A percentile compares a stretch with the other conserved stretches of the same genome.
phyloP scores from a whole-genome alignment of 371 early-diverging fungal genomes.

The Entomophthora muscae region DNA sequence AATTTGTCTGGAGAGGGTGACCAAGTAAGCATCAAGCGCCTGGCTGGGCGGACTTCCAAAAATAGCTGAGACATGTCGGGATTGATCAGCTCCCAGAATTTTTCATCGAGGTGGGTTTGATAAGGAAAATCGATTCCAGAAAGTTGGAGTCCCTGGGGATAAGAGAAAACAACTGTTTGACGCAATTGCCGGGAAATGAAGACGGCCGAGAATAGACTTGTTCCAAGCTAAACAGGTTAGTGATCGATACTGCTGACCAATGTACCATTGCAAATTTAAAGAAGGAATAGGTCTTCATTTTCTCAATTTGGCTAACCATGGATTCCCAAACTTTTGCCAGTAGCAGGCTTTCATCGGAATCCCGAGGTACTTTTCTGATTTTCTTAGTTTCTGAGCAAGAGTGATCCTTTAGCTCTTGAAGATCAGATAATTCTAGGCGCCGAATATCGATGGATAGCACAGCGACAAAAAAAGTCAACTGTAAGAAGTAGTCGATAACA shows the following conservation, averaged over 20 bases:
- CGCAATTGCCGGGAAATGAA: neutral
- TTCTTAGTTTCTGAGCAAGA: neutral
- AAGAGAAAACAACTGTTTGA: neutral
- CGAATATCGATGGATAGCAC: conserved; percentile 56
- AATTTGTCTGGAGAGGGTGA: neutral
- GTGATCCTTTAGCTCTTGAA: neutral
- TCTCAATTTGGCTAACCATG: neutral
- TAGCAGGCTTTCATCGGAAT: neutral
- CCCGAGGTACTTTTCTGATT: neutral
- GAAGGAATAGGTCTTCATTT: neutral
- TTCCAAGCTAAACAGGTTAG: neutral
- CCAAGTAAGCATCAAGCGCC: neutral
- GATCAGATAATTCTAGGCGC: conserved; percentile 32
- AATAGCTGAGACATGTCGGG: conserved; percentile 3
- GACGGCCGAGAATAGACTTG: neutral
- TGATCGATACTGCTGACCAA: neutral
- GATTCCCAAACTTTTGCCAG: conserved; percentile 1
- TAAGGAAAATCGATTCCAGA: neutral
- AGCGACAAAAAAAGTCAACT: conserved; percentile 51
- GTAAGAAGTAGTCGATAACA: conserved; percentile 44
- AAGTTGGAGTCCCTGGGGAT: neutral
- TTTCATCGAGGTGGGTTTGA: neutral
- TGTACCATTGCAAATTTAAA: neutral
- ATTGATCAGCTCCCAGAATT: conserved; percentile 10
- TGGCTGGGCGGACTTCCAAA: conserved; percentile 7